Base-by-base conservation (phyloP, 2,329 filamentous ascomycete species). In the Arachnopeziza araneosa region DNA sequence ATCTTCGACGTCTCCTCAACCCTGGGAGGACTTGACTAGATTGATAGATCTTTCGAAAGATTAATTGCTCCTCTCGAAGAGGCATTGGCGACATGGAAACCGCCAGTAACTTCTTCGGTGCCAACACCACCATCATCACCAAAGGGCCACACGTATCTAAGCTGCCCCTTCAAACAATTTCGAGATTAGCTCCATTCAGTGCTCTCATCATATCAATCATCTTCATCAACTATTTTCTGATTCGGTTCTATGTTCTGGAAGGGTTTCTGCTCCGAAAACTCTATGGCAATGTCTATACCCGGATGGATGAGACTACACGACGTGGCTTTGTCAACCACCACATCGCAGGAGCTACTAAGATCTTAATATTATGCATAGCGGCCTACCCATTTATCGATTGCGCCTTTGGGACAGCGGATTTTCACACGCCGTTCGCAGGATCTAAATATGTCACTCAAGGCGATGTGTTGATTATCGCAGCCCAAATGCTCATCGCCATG, bases 311-410 rank as follows among this genome's bases (percentile, higher is more conserved):
- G 17, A 59, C 66, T 0, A 72, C 74, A 22, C 68, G 73, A 4
- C 70, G 75, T 9, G 75, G 76, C 0, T 78, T 79, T 60, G 69
- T 79, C 44, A 79, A 79, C 54, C 77, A 80, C 59, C 77, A 79
- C 53, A 74, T 80, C 22, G 76, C 77, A 1, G 76, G 75, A 0
- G 56, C 61, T 1, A 76, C 74, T 6, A 79, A 79, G 56, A 60
- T 78, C 1, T 1, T 75, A 21, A 74, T 78, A 49, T 59, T 78
- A 9, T 57, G 76, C 14, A 24, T 74, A 0, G 75, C 73, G 0
- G 73, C 71, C 1, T 78, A 79, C 63, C 77, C 77, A 0, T 77
- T 78, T 52, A 66, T 78, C 51, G 63, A 67, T 24, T 69, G 79
- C 17, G 67, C 74, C 0, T 75, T 76, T 54, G 70, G 71, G 12